These are phyloP conservation scores for Diplosphaera chodatii DNA, from an alignment of 139 green algal genomes.

Conservation along the genomic window DNA sequence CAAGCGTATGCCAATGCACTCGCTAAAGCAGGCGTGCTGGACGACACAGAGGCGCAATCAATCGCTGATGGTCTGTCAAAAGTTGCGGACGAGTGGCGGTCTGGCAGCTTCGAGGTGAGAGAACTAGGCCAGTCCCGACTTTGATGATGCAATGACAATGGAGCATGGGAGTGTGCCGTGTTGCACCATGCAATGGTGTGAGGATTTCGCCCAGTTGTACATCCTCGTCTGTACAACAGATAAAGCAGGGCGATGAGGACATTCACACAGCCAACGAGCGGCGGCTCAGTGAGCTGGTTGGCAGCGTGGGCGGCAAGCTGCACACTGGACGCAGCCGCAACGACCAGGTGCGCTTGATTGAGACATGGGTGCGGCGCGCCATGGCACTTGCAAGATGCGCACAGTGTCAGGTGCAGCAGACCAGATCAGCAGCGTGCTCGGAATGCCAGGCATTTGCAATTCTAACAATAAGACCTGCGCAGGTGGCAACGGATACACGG, in stretches of 20 bases:
- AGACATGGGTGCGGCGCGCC: no score
- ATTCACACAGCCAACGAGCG: slow-evolving; percentile 98
- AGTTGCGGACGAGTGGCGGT: slow-evolving; percentile 75
- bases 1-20: slow-evolving; percentile 89
- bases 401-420: no score
- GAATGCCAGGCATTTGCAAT: no score
- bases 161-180: no score
- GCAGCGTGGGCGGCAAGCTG: slow-evolving; percentile 90
- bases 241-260: slow-evolving; percentile 89
- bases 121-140: no score
- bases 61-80: slow-evolving; percentile 73
- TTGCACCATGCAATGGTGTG: slow-evolving; percentile 36
- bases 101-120: slow-evolving; percentile 61
- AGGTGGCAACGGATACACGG: slow-evolving; percentile 94
- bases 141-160: no score
- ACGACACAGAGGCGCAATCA: slow-evolving; percentile 58
- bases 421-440: no score
- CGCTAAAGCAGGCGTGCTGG: slow-evolving; percentile 79
- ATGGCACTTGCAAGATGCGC: no score
- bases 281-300: slow-evolving; percentile 84
- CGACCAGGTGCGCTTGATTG: slow-evolving; percentile 71
- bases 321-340: slow-evolving; percentile 95
- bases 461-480: no score
- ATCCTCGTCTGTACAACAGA: no score
- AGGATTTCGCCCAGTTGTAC: no score